A percentile compares a stretch with the other conserved stretches of the same genome.
Conservation (phyloP, 2,329 filamentous ascomycete species). For the Polytolypa hystricis region DNA sequence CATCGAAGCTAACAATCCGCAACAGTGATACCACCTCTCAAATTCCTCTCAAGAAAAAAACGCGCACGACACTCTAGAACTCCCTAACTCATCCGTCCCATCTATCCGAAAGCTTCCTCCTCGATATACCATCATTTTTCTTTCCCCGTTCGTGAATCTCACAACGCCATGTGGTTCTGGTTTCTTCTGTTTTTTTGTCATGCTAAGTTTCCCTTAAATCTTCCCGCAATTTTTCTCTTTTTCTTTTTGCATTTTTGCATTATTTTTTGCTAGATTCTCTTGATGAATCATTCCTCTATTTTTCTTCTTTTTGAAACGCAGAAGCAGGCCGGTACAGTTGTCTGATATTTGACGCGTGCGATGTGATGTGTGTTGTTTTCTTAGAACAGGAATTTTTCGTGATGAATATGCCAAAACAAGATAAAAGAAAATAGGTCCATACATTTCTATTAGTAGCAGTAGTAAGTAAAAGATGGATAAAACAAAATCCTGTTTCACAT, state of each 20-base stretch:
- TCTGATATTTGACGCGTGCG: background rate
- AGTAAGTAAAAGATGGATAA: no score
- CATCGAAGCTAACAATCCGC: background rate
- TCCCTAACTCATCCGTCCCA: no score
- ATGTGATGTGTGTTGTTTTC: background rate
- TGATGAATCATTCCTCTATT: no score
- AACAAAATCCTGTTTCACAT: no score
- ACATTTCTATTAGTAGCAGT: no score
- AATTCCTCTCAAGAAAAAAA: background rate
- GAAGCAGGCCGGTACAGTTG: no score
- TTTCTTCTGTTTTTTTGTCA: background rate
- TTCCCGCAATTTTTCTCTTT: background rate
- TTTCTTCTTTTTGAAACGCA: no score
- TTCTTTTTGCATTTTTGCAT: no score
- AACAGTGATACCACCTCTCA: background rate
- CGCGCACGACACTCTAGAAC: background rate
- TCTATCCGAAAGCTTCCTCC: background rate
- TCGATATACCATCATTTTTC: background rate
- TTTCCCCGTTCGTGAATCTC: background rate
- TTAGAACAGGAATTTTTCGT: background rate
- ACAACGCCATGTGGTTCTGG: background rate
- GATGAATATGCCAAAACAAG: no score
- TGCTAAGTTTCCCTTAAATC: background rate
- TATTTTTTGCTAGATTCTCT: no score
- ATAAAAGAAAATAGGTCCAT: no score